phyloP scores from a whole-genome alignment of 805 yeast species.

The Jamesozyma jinghongensis region DNA sequence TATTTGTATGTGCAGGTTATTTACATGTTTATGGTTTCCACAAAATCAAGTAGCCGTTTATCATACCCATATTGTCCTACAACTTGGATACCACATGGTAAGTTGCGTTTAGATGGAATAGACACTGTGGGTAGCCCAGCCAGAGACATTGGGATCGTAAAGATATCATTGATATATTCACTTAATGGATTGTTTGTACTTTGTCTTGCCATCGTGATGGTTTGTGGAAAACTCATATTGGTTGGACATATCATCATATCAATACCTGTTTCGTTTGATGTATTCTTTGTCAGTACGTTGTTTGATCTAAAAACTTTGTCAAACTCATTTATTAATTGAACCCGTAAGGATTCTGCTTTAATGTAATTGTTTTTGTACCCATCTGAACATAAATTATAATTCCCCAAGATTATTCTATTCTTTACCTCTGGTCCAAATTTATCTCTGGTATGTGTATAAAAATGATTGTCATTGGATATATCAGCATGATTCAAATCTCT shows the following conservation, averaged over 20 bases:
- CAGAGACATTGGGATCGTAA: constrained; percentile 83
- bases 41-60: constrained; percentile 40
- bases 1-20: neutral
- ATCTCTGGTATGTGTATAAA: constrained; percentile 53
- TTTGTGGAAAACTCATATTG: constrained; percentile 47
- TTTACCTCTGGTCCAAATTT: constrained; percentile 74
- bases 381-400: constrained; percentile 72
- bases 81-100: constrained; percentile 58
- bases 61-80: constrained; percentile 87
- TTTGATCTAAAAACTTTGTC: constrained; percentile 48
- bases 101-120: constrained; percentile 45
- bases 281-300: constrained; percentile 32
- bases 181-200: constrained; percentile 39
- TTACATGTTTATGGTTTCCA: constrained; percentile 6
- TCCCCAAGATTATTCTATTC: constrained; percentile 76
- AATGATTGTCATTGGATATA: constrained; percentile 31
- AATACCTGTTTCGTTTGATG: constrained; percentile 33
- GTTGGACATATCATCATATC: constrained; percentile 77
- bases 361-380: constrained; percentile 61
- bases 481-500: constrained; percentile 30
- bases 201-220: constrained; percentile 27
- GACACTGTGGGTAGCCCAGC: constrained; percentile 86
- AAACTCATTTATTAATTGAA: constrained; percentile 53
- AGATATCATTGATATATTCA: constrained; percentile 69
- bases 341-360: constrained; percentile 63